Evolutionary conservation across 2,329 filamentous ascomycete genomes (phyloP), one percentile per base, ranked within the genome.

Genomic region (Trichophyton benhamiae): DNA sequence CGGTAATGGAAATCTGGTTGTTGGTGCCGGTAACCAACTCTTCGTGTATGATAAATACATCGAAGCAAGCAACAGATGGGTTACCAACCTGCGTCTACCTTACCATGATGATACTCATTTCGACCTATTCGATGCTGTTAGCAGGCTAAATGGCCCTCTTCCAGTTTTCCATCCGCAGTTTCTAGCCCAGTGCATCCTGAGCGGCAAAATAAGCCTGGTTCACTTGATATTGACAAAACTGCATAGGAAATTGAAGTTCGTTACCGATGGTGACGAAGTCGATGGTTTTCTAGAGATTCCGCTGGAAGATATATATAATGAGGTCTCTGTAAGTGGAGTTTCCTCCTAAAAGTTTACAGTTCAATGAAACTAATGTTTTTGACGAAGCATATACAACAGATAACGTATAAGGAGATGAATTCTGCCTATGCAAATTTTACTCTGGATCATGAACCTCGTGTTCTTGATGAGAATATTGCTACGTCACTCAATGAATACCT

Each of bases 101-200:
- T 75, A 78, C 4, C 73, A 69, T 61, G 74, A 66, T 72, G 73
- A 72, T 9, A 79, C 79, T 3, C 79, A 78, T 1, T 81, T 84
- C 71, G 86, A 94, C 69, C 77, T 96, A 3, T 95, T 95, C 66
- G 85, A 91, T 44, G 82, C 91, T 7, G 88, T 95, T 9, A 87
- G 88, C 66, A 81, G 88, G 63, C 79, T 97, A 57, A 97, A 96
- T 69, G 89, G 90, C 0, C 88, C 91, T 1, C 77, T 97, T 5
- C 90, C 94, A 0, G 81, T 95, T 1, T 99, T 95, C 68, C 92
- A 99, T 68, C 94, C 94, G 0, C 90, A 95, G 68, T 89, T 96
- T 62, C 75, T 97, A 27, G 87, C 88, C 59, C 89, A 96, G 72
- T 92, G 88, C 67, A 89, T 95, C 42, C 78, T 96, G 27, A 82